Conservation (phyloP, 2,329 filamentous ascomycete genomes). For the Fusarium pilosicola region DNA sequence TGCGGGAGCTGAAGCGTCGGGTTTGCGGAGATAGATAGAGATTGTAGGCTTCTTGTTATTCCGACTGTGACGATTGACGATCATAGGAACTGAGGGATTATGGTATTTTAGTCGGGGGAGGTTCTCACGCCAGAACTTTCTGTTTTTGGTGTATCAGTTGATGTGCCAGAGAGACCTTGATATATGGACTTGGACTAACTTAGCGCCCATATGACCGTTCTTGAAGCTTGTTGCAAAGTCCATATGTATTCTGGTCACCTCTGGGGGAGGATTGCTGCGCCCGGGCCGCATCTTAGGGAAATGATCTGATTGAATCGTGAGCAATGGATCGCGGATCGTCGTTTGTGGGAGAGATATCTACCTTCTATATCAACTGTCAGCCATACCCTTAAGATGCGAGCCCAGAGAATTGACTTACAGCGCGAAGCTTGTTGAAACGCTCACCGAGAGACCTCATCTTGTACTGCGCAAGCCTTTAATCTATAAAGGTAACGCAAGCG, state of each 20-base stretch:
- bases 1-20: constrained; percentile 39
- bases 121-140: constrained; percentile 88
- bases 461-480: constrained; percentile 28
- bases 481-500: constrained; percentile 27
- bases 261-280: constrained; percentile 80
- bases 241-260: constrained; percentile 79
- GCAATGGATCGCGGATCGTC: constrained; percentile 37
- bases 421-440: constrained; percentile 78
- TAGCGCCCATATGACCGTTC: constrained; percentile 77
- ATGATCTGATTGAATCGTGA: constrained; percentile 67
- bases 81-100: constrained; percentile 87
- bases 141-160: constrained; percentile 49
- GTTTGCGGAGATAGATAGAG: constrained; percentile 70
- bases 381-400: not conserved
- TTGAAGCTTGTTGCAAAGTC: constrained; percentile 72
- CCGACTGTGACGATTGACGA: constrained; percentile 74
- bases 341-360: constrained; percentile 45
- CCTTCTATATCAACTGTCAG: constrained; percentile 53
- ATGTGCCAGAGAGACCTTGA: not conserved
- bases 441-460: constrained; percentile 63
- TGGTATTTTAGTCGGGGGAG: constrained; percentile 92
- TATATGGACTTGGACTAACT: constrained; percentile 60
- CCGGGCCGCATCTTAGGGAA: constrained; percentile 80
- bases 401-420: constrained; percentile 63
- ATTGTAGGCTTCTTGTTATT: constrained; percentile 67